Evolutionary conservation across 2,329 filamentous ascomycete genomes (phyloP), one percentile per base, ranked within the genome.

Genomic region (Scopulariopsis brevicaulis): DNA sequence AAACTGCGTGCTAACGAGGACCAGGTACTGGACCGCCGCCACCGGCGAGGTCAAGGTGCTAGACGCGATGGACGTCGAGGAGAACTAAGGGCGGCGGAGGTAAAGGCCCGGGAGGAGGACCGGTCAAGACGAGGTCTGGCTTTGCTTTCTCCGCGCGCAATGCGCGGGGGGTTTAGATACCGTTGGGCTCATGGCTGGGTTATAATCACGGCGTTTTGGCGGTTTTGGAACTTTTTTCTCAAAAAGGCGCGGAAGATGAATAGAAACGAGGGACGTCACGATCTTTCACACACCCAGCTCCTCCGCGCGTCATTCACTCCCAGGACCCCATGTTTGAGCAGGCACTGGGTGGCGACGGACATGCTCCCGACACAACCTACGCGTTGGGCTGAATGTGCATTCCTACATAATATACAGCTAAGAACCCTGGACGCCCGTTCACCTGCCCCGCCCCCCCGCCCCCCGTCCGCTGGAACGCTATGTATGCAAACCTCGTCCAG

Each of bases 21-120:
- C 20, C 55, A 82, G 79, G 25, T 83, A 86, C 71, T 87, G 84
- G 83, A 82, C 73, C 64, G 74, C 83, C 2, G 77, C 80, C n/a
- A 77, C 69, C 24, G 76, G 76, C 34, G 72, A 83, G 62, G 81
- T 87, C 62, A 87, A 79, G 5, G 80, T 85, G 66, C 73, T 78
- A 22, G 63, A 68, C 54, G 69, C 70, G 37, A 74, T 58, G 56
- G 51, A 56, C 65, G 64, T 60, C 66, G 68, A 65, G 65, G 24
- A 11, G n/a, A 20, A 22, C 20, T 15, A 46, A n/a, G 8, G n/a
- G 4, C 4, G 28, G 28, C 28, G 28, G 28, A 32, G 28, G 28
- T 8, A 32, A 32, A 32, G 28, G 28, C 28, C 28, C 28, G 35
- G 37, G 20, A 20, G 35, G 40, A 46, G 34, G 35, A 28, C 10